Conservation (phyloP, 208 protist genomes). For the Entamoeba invadens region DNA sequence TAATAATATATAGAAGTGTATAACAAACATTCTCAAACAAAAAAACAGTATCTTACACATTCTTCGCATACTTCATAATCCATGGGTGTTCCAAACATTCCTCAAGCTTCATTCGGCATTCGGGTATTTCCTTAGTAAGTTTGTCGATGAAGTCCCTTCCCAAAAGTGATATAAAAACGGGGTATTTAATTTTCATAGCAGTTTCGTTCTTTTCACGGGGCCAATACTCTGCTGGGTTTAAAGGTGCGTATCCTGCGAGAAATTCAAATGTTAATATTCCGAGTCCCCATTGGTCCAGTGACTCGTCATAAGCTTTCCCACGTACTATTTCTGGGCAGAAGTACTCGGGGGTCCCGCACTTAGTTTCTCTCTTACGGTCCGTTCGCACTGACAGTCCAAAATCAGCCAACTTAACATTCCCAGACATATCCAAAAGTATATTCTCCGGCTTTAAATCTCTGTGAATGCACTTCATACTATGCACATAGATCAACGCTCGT, state of each 20-base stretch:
- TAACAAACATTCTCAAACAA: too few relatives aligned
- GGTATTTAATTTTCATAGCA: background rate
- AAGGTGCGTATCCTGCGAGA: background rate
- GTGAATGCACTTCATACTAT: slow-evolving; percentile 15
- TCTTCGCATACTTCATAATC: background rate
- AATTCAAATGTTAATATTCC: background rate
- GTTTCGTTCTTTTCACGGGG: background rate
- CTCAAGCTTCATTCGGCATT: background rate
- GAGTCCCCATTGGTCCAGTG: background rate
- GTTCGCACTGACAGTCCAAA: slow-evolving; percentile 29
- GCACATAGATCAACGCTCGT: background rate
- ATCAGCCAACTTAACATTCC: slow-evolving; percentile 36
- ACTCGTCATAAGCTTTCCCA: background rate
- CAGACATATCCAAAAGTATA: slow-evolving; percentile 21
- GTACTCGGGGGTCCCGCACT: slow-evolving; percentile 35
- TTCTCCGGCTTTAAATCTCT: slow-evolving; percentile 41
- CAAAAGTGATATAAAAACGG: background rate
- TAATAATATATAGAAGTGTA: too few relatives aligned
- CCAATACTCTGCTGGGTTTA: background rate
- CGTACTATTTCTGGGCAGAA: slow-evolving; percentile 34
- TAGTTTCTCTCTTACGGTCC: slow-evolving; percentile 8
- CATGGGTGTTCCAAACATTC: background rate
- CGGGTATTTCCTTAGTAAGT: background rate
- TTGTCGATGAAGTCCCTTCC: background rate
- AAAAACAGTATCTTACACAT: too few relatives aligned